Evolutionary conservation across 2,329 filamentous ascomycete genomes (phyloP).

Genomic region (Apiospora pterosperma): DNA sequence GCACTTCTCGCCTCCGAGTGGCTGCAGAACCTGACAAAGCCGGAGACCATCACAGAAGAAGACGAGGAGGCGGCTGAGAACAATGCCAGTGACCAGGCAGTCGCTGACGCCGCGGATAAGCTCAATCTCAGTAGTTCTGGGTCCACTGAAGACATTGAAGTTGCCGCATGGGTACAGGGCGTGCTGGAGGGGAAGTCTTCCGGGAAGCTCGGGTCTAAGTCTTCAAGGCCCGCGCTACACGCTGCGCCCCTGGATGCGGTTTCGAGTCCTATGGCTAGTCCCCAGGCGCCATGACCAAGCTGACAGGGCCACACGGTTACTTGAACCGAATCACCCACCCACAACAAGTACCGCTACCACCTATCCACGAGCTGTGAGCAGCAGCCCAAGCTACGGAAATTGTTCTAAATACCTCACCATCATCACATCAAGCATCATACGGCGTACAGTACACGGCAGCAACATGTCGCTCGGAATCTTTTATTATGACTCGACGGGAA

Average conservation of each 20-base stretch:
- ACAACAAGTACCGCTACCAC: too few relatives aligned
- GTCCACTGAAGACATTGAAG: slow-evolving; percentile 68
- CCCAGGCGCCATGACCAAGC: slow-evolving; percentile 14
- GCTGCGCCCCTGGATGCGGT: slow-evolving; percentile 79
- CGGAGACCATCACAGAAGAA: slow-evolving; percentile 43
- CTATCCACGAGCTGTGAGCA: neutral
- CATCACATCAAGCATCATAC: neutral
- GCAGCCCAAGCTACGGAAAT: neutral
- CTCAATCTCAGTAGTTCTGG: slow-evolving; percentile 38
- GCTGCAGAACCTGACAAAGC: slow-evolving; percentile 76
- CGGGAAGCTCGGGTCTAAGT: slow-evolving; percentile 45
- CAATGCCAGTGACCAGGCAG: slow-evolving; percentile 33
- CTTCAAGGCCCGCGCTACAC: slow-evolving; percentile 77
- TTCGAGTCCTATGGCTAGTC: slow-evolving; percentile 45
- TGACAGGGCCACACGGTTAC: neutral
- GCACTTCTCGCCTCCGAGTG: slow-evolving; percentile 88
- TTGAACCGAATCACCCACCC: neutral
- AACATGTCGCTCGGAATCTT: neutral
- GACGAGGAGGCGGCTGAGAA: slow-evolving; percentile 31
- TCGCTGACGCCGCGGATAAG: slow-evolving; percentile 40
- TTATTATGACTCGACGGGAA: neutral
- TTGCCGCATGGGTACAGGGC: slow-evolving; percentile 77
- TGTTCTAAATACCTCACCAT: neutral
- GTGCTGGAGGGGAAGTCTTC: slow-evolving; percentile 65
- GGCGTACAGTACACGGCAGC: neutral